phyloP scores from a whole-genome alignment of 2,329 filamentous ascomycete genomes.

The Taxawa tesnikishii region DNA sequence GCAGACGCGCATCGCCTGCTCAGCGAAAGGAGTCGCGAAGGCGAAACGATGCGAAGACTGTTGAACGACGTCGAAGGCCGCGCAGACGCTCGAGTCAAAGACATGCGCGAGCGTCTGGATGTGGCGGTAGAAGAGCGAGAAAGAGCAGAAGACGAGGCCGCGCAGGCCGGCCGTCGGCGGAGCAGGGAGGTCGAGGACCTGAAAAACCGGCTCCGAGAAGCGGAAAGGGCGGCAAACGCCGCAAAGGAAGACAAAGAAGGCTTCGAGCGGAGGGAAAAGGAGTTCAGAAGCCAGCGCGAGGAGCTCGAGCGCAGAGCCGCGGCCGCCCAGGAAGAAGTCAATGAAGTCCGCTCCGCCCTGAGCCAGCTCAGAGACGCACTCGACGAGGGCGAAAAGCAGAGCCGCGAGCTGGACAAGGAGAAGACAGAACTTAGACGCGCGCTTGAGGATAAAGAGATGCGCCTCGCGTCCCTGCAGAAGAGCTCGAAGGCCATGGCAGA shows the following conservation, averaged over 20 bases:
- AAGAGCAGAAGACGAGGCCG: conserved; percentile 80
- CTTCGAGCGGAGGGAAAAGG: conserved; percentile 58
- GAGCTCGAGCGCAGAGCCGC: conserved; percentile 62
- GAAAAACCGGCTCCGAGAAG: conserved; percentile 63
- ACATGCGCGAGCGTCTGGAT: conserved; percentile 83
- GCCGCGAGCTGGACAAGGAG: conserved; percentile 72
- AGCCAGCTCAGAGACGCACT: conserved; percentile 65
- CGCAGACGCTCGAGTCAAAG: conserved; percentile 68
- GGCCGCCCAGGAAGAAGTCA: conserved; percentile 58
- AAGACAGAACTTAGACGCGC: conserved; percentile 61
- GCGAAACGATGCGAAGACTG: conserved; percentile 85
- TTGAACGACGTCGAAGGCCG: conserved; percentile 76
- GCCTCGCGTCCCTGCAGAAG: conserved; percentile 70
- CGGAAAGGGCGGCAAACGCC: conserved; percentile 63
- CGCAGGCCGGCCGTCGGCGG: conserved; percentile 60
- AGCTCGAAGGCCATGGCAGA: conserved; percentile 49
- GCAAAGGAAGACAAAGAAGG: conserved; percentile 67
- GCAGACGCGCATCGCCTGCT: conserved; percentile 78
- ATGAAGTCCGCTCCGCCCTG: conserved; percentile 66
- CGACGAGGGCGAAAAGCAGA: conserved; percentile 77
- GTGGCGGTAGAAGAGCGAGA: conserved; percentile 88
- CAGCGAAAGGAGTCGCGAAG: conserved; percentile 77
- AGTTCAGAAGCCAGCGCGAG: conserved; percentile 60
- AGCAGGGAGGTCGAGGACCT: conserved; percentile 80
- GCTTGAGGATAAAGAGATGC: conserved; percentile 64